Evolutionary conservation across 345 rosid species (phyloP), one percentile per base, ranked within the genome.

Genomic region (Noccaea caerulescens): DNA sequence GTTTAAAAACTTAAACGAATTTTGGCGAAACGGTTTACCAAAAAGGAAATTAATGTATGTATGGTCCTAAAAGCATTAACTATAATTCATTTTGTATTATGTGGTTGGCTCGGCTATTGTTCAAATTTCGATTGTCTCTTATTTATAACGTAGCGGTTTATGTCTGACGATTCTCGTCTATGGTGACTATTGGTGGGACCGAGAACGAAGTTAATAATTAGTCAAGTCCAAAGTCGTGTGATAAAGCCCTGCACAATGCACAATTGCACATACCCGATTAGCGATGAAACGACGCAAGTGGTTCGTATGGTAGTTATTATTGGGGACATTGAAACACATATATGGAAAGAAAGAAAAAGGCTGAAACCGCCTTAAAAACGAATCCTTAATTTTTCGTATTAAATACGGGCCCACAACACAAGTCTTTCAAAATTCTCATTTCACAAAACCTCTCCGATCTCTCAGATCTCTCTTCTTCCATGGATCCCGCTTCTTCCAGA

Each of bases 401-500:
- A 8, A 42, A 7, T 11, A 20, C 6, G 20, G 58, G 58, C 74
- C 74, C 74, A 70, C 74, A 70, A 45, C 56, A 58, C 11, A 3
- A 68, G 47, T 46, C 65, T 69, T 69, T 69, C 55, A 69, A 69
- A 68, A 57, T 45, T 69, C 30, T 8, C 25, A 36, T 51, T 60
- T 39, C 33, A 10, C 37, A 53, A 58, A 42, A 72, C 44, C 69
- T 36, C 27, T 32, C 32, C 55, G 60, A 71, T 72, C 69, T 62
- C 68, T 66, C 76, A 62, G 75, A 62, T 71, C 75, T 60, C 71
- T 60, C 60, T 53, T 5, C 33, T 6, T 25, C 51, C 78, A 68
- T 75, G 73, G 78, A 75, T 75, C 69, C 78, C 43, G 57, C 69
- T 60, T 68, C 69, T 75, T 68, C 80, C 25, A 33, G 32, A 47